Evolutionary conservation across 345 rosid genomes (phyloP), one percentile per base, ranked within the genome.

Genomic region (Eucalyptus camaldulensis): DNA sequence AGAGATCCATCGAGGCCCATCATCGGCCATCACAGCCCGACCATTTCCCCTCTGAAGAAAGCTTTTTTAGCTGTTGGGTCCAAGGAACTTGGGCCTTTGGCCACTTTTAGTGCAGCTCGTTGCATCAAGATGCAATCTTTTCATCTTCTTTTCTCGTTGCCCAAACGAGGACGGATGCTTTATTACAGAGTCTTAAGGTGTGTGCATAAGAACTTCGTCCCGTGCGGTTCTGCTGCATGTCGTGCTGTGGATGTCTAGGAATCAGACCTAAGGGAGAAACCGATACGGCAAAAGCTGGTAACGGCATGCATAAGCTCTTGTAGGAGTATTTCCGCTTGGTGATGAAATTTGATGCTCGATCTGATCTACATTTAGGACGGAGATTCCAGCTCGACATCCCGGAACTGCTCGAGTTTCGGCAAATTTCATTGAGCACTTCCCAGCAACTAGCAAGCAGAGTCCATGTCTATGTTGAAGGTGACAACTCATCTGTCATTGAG

Each of bases 341-440:
- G 0, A 69, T 8, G 80, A 33, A 0, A 69, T 69, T 69, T 0
- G 44, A 33, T 69, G 25, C 80, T 69, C 13, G 13, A 17, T 33
- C 80, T 33, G 24, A 69, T 69, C 80, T 69, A 69, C 43, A 19
- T 33, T 69, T 3, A 33, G 44, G 44, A 33, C 4, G 0, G 80
- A 69, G 80, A 1, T 33, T 31, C 25, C 0, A 69, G 44, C 25
- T 69, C 2, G 44, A 0, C 43, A 16, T 31, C 1, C 22, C 0
- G 3, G 13, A 67, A 67, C 22, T 8, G 43, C 80, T 67, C 1
- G 3, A 72, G 45, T 69, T 19, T 33, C 0, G 2, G 44, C 25
- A 10, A 72, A 17, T 53, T 53, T 53, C 56, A 53, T 19, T 6
- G 65, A 24, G 27, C 65, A 24, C 65, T 58, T 24, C n/a, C 5